Percentiles rank a stretch among this genome's conserved stretches.
These are phyloP conservation scores for Detonula confervacea DNA, from an alignment of 352 stramenopile genomes.

Conservation along the genomic window DNA sequence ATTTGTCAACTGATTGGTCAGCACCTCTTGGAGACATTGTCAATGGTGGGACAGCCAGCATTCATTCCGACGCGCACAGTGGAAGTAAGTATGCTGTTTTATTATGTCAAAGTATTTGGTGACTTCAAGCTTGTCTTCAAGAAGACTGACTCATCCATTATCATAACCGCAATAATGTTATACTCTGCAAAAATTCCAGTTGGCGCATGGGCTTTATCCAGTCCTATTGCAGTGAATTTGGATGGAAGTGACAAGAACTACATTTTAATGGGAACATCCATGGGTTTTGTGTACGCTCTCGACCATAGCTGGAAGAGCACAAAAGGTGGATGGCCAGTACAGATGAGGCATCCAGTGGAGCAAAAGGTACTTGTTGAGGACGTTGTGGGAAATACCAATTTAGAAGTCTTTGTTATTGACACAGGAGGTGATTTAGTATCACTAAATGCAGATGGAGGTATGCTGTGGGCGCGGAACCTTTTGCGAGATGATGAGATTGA, in stretches of 20 bases:
- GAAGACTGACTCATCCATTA: too few species aligned
- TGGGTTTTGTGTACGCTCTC: constrained; percentile 79
- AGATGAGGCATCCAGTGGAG: constrained; percentile 70
- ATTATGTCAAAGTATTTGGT: too few species aligned
- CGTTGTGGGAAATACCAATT: constrained; percentile 72
- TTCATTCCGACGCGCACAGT: constrained; percentile 44
- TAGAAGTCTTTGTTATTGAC: constrained; percentile 79
- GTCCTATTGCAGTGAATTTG: constrained; percentile 69
- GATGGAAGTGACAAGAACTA: constrained; percentile 69
- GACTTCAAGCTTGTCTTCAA: too few species aligned
- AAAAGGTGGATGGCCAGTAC: constrained; percentile 67
- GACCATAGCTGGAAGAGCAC: constrained; percentile 54
- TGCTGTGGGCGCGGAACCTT: constrained; percentile 75
- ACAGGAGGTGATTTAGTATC: constrained; percentile 72
- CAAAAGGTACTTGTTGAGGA: constrained; percentile 79
- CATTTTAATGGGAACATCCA: constrained; percentile 76
- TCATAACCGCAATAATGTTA: too few species aligned
- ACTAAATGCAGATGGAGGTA: constrained; percentile 63
- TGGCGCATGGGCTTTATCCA: constrained; percentile 77
- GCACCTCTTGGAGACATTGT: constrained; percentile 62
- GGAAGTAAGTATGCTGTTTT: constrained; percentile 50
- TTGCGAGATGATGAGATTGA: constrained; percentile 42
- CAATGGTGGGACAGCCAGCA: constrained; percentile 40
- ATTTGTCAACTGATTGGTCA: constrained; percentile 78
- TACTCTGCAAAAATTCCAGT: constrained; percentile 38